These are phyloP conservation scores for Boletus rubroflammeus DNA, from an alignment of 768 basidiomycete species.

Conservation along the genomic window DNA sequence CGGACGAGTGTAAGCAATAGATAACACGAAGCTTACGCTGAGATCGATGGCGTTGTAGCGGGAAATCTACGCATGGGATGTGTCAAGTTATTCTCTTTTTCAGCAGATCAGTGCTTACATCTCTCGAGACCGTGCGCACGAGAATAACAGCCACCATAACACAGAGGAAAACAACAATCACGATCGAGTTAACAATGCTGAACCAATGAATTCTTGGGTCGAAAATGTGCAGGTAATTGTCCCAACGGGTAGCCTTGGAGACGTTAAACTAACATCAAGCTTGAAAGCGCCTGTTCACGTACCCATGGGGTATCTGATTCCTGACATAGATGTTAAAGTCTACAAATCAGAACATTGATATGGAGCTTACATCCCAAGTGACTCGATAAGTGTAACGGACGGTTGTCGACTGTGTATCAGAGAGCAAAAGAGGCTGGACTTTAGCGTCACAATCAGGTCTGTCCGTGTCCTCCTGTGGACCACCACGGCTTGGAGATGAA, in stretches of 20 bases:
- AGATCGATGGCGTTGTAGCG: conserved; percentile 95
- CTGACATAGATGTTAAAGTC: conserved; percentile 36
- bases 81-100: background rate
- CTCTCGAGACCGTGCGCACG: conserved; percentile 79
- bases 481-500: conserved; percentile 51
- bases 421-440: conserved; percentile 51
- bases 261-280: conserved; percentile 8
- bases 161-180: conserved; percentile 89
- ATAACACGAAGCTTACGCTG: conserved; percentile 49
- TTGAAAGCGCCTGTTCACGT: conserved; percentile 8
- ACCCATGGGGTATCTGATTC: conserved; percentile 86
- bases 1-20: background rate
- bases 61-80: conserved; percentile 12
- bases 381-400: conserved; percentile 87
- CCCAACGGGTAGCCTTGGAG: conserved; percentile 88
- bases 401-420: conserved; percentile 54
- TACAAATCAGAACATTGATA: background rate
- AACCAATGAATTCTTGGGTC: conserved; percentile 97
- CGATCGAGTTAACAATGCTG: conserved; percentile 86
- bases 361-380: conserved; percentile 69
- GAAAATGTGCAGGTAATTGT: conserved; percentile 91
- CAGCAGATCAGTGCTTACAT: conserved; percentile 46
- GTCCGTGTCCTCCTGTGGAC: conserved; percentile 42
- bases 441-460: conserved; percentile 50
- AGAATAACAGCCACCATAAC: conserved; percentile 93